These are phyloP conservation scores for Mortierella alpina DNA, from an alignment of 192 early-diverging fungal species.

Conservation along the genomic window DNA sequence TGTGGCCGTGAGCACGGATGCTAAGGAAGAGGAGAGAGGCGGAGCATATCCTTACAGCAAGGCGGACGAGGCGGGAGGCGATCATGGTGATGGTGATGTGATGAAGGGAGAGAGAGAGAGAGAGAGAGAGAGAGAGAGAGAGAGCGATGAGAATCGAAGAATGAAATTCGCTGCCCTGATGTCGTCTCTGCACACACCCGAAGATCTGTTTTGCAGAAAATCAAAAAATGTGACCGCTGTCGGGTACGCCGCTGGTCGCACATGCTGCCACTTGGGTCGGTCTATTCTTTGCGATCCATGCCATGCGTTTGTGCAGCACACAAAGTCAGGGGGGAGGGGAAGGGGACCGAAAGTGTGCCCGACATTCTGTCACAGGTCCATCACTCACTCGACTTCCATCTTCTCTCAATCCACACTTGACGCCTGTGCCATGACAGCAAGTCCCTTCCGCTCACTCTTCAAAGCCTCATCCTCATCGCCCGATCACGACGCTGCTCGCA, in stretches of 20 bases:
- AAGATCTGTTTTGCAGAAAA: too few species aligned
- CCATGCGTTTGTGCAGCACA: not conserved
- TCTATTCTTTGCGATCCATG: not conserved
- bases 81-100: conserved; percentile 19
- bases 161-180: not conserved
- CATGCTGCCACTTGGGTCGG: not conserved
- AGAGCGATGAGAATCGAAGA: not conserved
- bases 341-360: not conserved
- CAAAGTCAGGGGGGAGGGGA: not conserved
- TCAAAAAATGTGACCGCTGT: not conserved
- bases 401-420: not conserved
- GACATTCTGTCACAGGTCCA: not conserved
- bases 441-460: conserved; percentile 13
- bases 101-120: conserved; percentile 1
- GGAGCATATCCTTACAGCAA: conserved; percentile 27
- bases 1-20: not conserved
- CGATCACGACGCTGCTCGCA: not conserved
- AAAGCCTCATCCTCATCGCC: not conserved
- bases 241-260: not conserved
- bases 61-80: conserved; percentile 31
- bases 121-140: conserved; percentile 2
- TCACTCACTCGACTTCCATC: not conserved
- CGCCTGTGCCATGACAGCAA: conserved; percentile 7
- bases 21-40: not conserved
- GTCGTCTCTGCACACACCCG: too few species aligned